phyloP scores from a whole-genome alignment of 2,329 filamentous ascomycete species.

The Aspergillus sp. region DNA sequence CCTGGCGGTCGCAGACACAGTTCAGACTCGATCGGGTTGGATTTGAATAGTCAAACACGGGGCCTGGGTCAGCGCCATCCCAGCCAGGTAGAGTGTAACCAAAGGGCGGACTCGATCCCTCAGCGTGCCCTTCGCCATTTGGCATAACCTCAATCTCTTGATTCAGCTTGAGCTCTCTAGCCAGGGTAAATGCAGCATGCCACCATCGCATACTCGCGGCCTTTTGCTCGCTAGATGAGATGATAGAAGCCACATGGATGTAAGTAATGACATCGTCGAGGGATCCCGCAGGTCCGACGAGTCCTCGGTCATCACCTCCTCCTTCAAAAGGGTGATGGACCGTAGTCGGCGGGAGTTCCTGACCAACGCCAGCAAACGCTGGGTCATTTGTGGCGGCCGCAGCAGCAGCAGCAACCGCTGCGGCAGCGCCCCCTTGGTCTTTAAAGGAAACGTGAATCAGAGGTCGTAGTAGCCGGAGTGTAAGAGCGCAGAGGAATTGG shows the following conservation, averaged over 20 bases:
- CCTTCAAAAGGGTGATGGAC: conserved; percentile 52
- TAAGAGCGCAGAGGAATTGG: conserved; percentile 83
- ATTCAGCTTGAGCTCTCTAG: conserved; percentile 81
- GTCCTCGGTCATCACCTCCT: conserved; percentile 55
- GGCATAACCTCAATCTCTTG: conserved; percentile 63
- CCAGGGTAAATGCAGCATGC: conserved; percentile 90
- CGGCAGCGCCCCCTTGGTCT: conserved; percentile 46
- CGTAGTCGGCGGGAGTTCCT: conserved; percentile 74
- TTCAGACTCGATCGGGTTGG: conserved; percentile 33
- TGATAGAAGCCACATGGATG: conserved; percentile 86
- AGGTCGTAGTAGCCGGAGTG: conserved; percentile 78
- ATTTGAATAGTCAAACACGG: conserved; percentile 45
- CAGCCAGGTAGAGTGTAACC: conserved; percentile 33
- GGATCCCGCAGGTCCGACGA: conserved; percentile 61
- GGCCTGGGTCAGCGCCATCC: conserved; percentile 52
- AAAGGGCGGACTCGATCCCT: conserved; percentile 33
- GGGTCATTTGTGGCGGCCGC: conserved; percentile 27
- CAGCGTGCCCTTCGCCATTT: conserved; percentile 27
- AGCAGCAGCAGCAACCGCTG: conserved; percentile 16
- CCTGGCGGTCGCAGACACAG: conserved; percentile 34
- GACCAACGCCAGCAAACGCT: conserved; percentile 61
- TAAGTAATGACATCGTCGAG: conserved; percentile 90
- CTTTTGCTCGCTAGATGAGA: conserved; percentile 92
- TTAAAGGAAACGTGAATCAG: conserved; percentile 72
- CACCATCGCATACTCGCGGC: conserved; percentile 93